Evolutionary conservation across 164 flowering plant species (phyloP).

Genomic region (Berberis thunbergii): DNA sequence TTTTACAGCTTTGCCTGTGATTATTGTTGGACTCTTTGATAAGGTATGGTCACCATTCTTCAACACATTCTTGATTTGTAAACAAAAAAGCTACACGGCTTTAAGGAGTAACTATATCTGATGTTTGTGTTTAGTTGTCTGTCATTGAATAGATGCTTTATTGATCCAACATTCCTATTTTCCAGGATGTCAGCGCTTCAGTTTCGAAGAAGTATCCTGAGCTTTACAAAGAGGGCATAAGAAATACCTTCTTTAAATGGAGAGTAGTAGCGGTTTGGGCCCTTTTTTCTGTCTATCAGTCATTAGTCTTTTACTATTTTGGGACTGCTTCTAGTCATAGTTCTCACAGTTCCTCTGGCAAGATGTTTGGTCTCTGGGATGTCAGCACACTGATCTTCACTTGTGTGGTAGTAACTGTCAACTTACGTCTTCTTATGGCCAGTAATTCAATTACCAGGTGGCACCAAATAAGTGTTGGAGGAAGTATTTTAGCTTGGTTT

Average conservation of each 20-base stretch:
- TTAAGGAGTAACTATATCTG: too few relatives aligned
- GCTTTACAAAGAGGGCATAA: conserved; percentile 80
- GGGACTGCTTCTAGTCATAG: conserved; percentile 41
- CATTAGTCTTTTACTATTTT: conserved; percentile 64
- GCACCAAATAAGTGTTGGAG: conserved; percentile 81
- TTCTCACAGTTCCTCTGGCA: conserved; percentile 61
- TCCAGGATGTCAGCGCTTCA: conserved; percentile 85
- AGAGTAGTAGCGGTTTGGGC: conserved; percentile 83
- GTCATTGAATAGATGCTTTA: too few relatives aligned
- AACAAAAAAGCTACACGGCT: too few relatives aligned
- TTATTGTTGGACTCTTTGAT: conserved; percentile 83
- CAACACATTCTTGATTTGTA: background rate
- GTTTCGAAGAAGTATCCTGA: conserved; percentile 95
- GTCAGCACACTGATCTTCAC: conserved; percentile 94
- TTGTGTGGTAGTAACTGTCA: conserved; percentile 78
- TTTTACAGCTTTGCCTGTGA: conserved; percentile 88
- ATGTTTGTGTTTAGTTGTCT: too few relatives aligned
- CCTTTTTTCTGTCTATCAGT: conserved; percentile 71
- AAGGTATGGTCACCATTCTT: conserved; percentile 40
- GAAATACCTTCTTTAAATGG: conserved; percentile 73
- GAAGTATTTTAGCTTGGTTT: conserved; percentile 92
- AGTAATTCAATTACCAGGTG: conserved; percentile 79
- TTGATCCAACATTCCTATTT: background rate
- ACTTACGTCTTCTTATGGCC: conserved; percentile 76
- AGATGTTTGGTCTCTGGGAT: conserved; percentile 89